A percentile compares a stretch with the other conserved stretches of the same genome.
Evolutionary conservation across 2,329 filamentous ascomycete species (phyloP).

Genomic region (Catunica adiposa): DNA sequence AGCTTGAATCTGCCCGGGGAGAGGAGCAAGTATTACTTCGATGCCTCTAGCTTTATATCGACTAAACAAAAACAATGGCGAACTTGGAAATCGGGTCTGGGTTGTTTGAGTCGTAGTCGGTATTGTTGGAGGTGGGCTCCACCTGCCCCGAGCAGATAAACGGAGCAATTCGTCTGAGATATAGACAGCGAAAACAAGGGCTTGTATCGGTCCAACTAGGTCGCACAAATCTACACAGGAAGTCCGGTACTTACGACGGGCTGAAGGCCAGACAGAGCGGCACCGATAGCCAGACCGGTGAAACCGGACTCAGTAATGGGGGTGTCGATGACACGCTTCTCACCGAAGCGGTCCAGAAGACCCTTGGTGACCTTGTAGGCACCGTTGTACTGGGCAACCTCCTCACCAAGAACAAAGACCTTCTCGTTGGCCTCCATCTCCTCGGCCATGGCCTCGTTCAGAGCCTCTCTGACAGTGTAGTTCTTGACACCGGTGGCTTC

Average conservation of each 20-base stretch:
- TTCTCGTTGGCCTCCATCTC: conserved; percentile 90
- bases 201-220: neutral
- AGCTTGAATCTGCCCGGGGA: neutral
- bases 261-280: conserved; percentile 84
- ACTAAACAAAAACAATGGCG: no score
- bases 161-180: neutral
- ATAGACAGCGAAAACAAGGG: neutral
- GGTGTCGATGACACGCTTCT: conserved; percentile 93
- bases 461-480: conserved; percentile 88
- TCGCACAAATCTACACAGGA: neutral
- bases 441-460: conserved; percentile 95
- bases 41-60: neutral
- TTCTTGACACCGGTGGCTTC: conserved; percentile 56
- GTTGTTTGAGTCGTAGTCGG: neutral
- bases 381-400: conserved; percentile 99
- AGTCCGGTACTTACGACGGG: conserved; percentile 57
- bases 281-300: conserved; percentile 80
- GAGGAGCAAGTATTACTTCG: neutral
- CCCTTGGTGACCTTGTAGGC: conserved; percentile 99
- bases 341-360: conserved; percentile 88
- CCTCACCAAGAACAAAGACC: conserved; percentile 91
- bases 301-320: conserved; percentile 98
- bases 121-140: neutral
- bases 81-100: no score
- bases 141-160: neutral